Evolutionary conservation across 2,329 filamentous ascomycete genomes (phyloP).

Genomic region (Diaporthe vaccinii): DNA sequence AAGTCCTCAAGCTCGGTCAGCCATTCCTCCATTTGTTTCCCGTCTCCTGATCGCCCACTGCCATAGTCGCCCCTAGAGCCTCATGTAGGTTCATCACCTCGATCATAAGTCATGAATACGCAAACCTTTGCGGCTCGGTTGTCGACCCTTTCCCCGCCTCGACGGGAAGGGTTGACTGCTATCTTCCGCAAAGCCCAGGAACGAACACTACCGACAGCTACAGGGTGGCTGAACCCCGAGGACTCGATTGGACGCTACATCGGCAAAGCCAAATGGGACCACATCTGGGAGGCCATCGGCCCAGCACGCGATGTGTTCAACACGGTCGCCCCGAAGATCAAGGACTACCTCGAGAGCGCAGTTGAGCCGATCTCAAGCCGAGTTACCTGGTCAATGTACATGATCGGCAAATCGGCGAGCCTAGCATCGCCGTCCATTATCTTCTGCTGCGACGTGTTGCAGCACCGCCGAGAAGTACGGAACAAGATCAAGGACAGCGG

Average conservation of each 20-base stretch:
- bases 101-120: background rate
- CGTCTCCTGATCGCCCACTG: no score
- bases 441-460: constrained; percentile 17
- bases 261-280: background rate
- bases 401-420: background rate
- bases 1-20: background rate
- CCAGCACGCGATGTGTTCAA: constrained; percentile 16
- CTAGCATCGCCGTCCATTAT: constrained; percentile 21
- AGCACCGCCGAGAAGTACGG: background rate
- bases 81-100: no score
- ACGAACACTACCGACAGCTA: background rate
- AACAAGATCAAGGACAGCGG: background rate
- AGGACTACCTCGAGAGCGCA: background rate
- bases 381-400: constrained; percentile 33
- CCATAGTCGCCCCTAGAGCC: no score
- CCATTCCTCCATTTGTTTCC: no score
- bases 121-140: background rate
- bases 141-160: background rate
- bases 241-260: constrained; percentile 11
- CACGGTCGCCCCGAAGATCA: constrained; percentile 1
- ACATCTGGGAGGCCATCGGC: constrained; percentile 27
- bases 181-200: background rate
- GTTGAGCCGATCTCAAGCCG: constrained; percentile 16
- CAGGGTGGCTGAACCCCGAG: constrained; percentile 12
- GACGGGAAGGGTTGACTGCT: background rate